Percentiles rank a stretch among this genome's conserved stretches.
Conservation (phyloP, 768 basidiomycete genomes). For the Amanita fuliginea region DNA sequence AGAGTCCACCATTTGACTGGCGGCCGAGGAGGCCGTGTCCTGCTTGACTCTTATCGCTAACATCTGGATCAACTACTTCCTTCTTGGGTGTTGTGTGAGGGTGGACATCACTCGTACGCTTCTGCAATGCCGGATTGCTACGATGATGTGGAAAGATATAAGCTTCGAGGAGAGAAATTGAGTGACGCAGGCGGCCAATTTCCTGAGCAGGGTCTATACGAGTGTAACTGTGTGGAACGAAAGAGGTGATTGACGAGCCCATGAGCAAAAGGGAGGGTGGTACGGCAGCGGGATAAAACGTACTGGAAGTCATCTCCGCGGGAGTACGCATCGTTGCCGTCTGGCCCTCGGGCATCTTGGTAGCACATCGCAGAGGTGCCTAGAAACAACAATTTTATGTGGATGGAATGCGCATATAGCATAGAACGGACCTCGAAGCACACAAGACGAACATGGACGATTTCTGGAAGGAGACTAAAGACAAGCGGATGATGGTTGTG, state of each 20-base stretch:
- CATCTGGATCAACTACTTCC: slow-evolving; percentile 37
- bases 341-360: slow-evolving; percentile 61
- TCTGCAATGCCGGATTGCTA: slow-evolving; percentile 18
- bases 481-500: slow-evolving; percentile 1
- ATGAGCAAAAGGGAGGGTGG: slow-evolving; percentile 7
- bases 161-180: slow-evolving; percentile 55
- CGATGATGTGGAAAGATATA: slow-evolving; percentile 40
- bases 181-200: slow-evolving; percentile 58
- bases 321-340: slow-evolving; percentile 34
- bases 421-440: slow-evolving; percentile 55
- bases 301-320: slow-evolving; percentile 56
- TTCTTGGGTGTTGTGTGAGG: slow-evolving; percentile 37
- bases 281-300: slow-evolving; percentile 17
- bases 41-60: slow-evolving; percentile 31
- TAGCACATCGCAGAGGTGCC: slow-evolving; percentile 77
- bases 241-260: slow-evolving; percentile 7
- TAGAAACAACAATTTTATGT: slow-evolving; percentile 21
- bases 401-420: slow-evolving; percentile 5
- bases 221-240: slow-evolving; percentile 20
- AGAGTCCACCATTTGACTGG: slow-evolving; percentile 57
- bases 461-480: slow-evolving; percentile 35
- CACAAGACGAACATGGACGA: slow-evolving; percentile 83
- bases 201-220: slow-evolving; percentile 56
- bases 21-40: slow-evolving; percentile 59
- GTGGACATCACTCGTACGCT: slow-evolving; percentile 25